Evolutionary conservation across 768 basidiomycete genomes (phyloP).

Genomic region (Lanmaoa rubissima): DNA sequence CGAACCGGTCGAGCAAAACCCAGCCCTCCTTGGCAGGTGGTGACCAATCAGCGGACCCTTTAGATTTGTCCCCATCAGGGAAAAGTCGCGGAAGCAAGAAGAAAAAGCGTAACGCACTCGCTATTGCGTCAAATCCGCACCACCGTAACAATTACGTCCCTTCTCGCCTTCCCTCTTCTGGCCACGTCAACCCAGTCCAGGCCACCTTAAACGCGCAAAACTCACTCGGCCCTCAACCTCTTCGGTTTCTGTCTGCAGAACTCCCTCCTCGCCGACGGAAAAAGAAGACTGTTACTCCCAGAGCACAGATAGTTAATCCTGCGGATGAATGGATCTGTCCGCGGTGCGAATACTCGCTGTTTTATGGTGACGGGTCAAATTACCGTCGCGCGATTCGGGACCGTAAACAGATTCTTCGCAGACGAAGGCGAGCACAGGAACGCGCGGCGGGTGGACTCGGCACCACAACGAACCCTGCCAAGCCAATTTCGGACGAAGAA

Average conservation of each 20-base stretch:
- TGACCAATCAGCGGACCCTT: constrained; percentile 38
- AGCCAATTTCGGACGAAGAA: constrained; percentile 25
- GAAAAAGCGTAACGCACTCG: constrained; percentile 90
- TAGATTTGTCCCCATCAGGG: constrained; percentile 36
- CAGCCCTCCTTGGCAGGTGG: constrained; percentile 33
- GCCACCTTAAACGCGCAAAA: constrained; percentile 44
- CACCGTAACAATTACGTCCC: constrained; percentile 93
- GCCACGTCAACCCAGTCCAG: constrained; percentile 38
- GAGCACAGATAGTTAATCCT: constrained; percentile 48
- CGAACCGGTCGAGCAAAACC: constrained; percentile 39
- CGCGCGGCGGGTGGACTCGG: constrained; percentile 45
- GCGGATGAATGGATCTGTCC: constrained; percentile 93
- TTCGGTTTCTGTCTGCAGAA: constrained; percentile 68
- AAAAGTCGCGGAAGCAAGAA: constrained; percentile 57
- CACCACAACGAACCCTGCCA: constrained; percentile 20
- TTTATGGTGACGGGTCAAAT: constrained; percentile 78
- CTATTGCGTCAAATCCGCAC: constrained; percentile 94
- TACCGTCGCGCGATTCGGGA: constrained; percentile 65
- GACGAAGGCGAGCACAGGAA: constrained; percentile 71
- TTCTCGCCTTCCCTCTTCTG: constrained; percentile 65
- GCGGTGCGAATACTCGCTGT: constrained; percentile 90
- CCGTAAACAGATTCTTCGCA: constrained; percentile 74
- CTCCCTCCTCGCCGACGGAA: constrained; percentile 49
- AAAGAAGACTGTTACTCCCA: constrained; percentile 26
- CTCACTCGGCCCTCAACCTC: constrained; percentile 56